A percentile compares a stretch with the other conserved stretches of the same genome.
phyloP scores from a whole-genome alignment of 2,329 filamentous ascomycete genomes.

The Fusarium sacchari region DNA sequence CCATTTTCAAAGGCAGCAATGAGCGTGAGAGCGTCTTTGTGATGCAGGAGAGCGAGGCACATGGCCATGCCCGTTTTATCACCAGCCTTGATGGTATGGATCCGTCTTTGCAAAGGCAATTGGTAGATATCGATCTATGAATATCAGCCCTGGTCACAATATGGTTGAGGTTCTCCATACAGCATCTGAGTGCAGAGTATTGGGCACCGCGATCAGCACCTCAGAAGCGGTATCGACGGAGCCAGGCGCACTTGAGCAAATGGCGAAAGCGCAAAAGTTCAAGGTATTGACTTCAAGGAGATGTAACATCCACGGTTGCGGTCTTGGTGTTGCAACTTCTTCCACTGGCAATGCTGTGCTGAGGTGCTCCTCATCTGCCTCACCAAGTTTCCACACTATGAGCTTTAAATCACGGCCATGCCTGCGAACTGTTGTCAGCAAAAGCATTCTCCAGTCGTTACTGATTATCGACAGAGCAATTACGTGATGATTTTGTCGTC shows the following conservation, averaged over 20 bases:
- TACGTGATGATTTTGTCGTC: constrained; percentile 84
- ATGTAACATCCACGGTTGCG: constrained; percentile 86
- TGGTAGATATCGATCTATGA: constrained; percentile 81
- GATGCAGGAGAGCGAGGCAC: constrained; percentile 73
- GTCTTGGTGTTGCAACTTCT: constrained; percentile 56
- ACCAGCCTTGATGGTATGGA: constrained; percentile 64
- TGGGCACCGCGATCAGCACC: constrained; percentile 82
- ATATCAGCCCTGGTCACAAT: background rate
- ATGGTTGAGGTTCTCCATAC: constrained; percentile 49
- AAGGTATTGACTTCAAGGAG: constrained; percentile 88
- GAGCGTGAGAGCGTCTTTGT: constrained; percentile 65
- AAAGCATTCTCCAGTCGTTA: accelerated
- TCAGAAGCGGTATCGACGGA: constrained; percentile 46
- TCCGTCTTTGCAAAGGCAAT: constrained; percentile 78
- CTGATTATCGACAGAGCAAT: constrained; percentile 43
- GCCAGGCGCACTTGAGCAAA: constrained; percentile 56
- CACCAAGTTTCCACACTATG: constrained; percentile 80
- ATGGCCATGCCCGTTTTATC: constrained; percentile 84
- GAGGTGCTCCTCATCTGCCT: constrained; percentile 69
- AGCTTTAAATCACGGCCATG: constrained; percentile 92
- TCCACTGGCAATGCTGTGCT: constrained; percentile 79
- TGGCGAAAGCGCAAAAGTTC: constrained; percentile 91
- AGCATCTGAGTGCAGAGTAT: constrained; percentile 76
- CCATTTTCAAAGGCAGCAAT: constrained; percentile 89
- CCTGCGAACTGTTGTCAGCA: constrained; percentile 55